Percentiles rank a stretch among this genome's conserved stretches.
Evolutionary conservation across 768 basidiomycete genomes (phyloP).

Genomic region (Ramaria rubella): DNA sequence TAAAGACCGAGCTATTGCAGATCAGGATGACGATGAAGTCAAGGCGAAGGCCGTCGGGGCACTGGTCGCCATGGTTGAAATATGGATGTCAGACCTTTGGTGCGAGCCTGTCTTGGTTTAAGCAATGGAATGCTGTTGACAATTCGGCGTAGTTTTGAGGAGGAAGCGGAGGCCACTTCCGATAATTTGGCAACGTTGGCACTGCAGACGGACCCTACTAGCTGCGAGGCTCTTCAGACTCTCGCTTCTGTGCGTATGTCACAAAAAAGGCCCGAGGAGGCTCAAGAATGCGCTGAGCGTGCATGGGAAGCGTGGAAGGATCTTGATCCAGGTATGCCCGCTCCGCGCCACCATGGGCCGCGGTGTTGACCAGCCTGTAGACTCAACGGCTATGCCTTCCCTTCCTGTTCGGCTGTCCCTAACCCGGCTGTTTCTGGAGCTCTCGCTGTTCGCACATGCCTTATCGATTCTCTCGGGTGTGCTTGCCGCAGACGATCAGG

Average conservation of each 20-base stretch:
- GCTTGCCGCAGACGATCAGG: constrained; percentile 74
- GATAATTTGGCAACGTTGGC: constrained; percentile 72
- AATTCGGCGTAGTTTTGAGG: constrained; percentile 58
- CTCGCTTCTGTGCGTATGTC: constrained; percentile 87
- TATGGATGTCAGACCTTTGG: constrained; percentile 98
- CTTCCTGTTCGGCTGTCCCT: constrained; percentile 66
- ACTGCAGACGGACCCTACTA: constrained; percentile 62
- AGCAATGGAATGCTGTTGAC: background rate
- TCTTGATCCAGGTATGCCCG: constrained; percentile 44
- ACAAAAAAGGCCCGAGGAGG: constrained; percentile 78
- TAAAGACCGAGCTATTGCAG: constrained; percentile 43
- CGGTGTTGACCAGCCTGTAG: constrained; percentile 28
- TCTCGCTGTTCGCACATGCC: constrained; percentile 63
- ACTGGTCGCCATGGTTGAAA: constrained; percentile 83
- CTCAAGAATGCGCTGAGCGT: constrained; percentile 58
- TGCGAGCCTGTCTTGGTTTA: constrained; percentile 28
- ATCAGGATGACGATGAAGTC: constrained; percentile 47
- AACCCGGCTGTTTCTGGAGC: constrained; percentile 78
- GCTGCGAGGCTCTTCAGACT: constrained; percentile 71
- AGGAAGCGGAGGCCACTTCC: constrained; percentile 74
- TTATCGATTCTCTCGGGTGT: constrained; percentile 71
- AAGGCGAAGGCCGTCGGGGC: constrained; percentile 69
- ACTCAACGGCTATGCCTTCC: constrained; percentile 62
- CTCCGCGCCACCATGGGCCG: background rate
- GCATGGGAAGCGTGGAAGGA: constrained; percentile 68